These are phyloP conservation scores for Phytophthora aleatoria DNA, from an alignment of 352 stramenopile genomes.

Conservation along the genomic window DNA sequence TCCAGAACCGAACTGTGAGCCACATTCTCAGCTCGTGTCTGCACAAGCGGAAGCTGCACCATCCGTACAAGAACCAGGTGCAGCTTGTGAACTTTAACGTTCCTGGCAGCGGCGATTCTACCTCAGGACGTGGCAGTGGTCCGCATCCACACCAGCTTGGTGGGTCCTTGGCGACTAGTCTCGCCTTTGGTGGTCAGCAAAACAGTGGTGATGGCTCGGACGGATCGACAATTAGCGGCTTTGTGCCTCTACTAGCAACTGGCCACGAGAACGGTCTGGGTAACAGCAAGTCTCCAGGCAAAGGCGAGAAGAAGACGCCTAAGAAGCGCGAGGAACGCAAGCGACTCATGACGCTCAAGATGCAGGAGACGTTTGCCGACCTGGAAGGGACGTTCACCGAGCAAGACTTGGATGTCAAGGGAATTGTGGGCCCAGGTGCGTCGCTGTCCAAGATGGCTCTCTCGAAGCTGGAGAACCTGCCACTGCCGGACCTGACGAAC, in stretches of 20 bases:
- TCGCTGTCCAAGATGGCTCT: conserved; percentile 68
- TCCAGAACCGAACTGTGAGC: conserved; percentile 85
- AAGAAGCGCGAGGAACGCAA: conserved; percentile 74
- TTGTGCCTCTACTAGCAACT: conserved; percentile 39
- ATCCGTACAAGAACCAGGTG: conserved; percentile 87
- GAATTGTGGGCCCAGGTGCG: conserved; percentile 48
- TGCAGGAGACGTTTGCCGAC: conserved; percentile 71
- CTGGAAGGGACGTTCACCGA: conserved; percentile 70
- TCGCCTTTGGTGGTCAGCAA: conserved; percentile 53
- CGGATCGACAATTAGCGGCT: conserved; percentile 30
- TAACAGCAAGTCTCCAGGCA: conserved; percentile 30
- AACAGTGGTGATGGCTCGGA: conserved; percentile 26
- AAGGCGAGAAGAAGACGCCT: conserved; percentile 58
- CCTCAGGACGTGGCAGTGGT: conserved; percentile 3
- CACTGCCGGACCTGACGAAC: conserved; percentile 74
- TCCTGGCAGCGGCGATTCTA: conserved; percentile 31
- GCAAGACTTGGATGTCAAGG: conserved; percentile 71
- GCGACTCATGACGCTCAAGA: conserved; percentile 64
- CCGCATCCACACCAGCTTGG: conserved; percentile 40
- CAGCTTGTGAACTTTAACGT: conserved; percentile 87
- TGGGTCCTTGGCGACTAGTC: conserved; percentile 58
- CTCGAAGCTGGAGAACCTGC: conserved; percentile 71
- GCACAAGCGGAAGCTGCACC: conserved; percentile 82
- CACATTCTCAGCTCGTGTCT: conserved; percentile 84
- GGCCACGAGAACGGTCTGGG: conserved; percentile 33